Evolutionary conservation across 805 yeast species (phyloP).

Genomic region (Candida endomychidarum): DNA sequence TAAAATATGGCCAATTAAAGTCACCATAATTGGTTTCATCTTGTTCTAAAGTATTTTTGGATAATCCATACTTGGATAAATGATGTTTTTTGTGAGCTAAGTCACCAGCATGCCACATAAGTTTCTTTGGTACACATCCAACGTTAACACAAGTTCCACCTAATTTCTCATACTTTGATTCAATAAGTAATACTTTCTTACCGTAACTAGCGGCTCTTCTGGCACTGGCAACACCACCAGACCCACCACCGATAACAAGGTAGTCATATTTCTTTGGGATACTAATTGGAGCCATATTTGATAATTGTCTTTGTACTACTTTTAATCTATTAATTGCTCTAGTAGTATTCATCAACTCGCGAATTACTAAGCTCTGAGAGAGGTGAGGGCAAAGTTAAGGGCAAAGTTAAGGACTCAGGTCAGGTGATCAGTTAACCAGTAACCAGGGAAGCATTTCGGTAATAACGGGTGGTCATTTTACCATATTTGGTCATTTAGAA

Average conservation of each 20-base stretch:
- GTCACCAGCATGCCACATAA: conserved; percentile 98
- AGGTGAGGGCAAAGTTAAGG: too few species aligned
- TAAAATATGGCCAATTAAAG: conserved; percentile 82
- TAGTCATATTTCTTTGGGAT: conserved; percentile 66
- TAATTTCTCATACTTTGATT: conserved; percentile 62
- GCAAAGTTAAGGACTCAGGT: too few species aligned
- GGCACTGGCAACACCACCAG: conserved; percentile 99
- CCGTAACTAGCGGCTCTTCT: conserved; percentile 95
- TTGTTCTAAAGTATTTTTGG: conserved; percentile 45
- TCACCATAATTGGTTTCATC: conserved; percentile 48
- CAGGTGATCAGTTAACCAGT: too few species aligned
- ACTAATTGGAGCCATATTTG: conserved; percentile 49
- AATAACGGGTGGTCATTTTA: too few species aligned
- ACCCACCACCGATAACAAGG: conserved; percentile 97
- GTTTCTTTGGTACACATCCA: conserved; percentile 98
- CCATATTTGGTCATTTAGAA: too few species aligned
- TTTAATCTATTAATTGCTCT: conserved; percentile 18
- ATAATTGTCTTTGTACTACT: conserved; percentile 30
- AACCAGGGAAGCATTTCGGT: too few species aligned
- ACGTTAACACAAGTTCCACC: conserved; percentile 99
- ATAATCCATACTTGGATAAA: conserved; percentile 82
- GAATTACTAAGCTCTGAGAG: too few species aligned
- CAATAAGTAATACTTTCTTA: conserved; percentile 80
- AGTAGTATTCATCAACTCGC: conserved; percentile 12
- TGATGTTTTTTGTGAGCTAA: conserved; percentile 72